phyloP scores from a whole-genome alignment of 2,329 filamentous ascomycete species.

The Mariannaea elegans region DNA sequence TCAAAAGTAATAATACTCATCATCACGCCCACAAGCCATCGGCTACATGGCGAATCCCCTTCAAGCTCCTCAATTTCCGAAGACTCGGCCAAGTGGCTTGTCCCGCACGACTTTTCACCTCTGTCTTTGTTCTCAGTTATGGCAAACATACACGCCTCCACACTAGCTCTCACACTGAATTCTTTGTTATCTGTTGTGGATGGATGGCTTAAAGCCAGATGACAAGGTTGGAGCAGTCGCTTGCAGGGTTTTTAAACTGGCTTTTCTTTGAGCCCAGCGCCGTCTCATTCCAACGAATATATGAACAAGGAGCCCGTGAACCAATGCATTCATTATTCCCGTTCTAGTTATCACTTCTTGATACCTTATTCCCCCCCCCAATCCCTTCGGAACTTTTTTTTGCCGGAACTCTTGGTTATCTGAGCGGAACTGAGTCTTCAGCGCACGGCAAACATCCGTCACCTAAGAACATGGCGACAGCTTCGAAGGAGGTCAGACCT shows the following conservation, averaged over 20 bases:
- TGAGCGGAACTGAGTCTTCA: neutral
- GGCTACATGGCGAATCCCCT: neutral
- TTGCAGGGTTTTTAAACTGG: slow-evolving; percentile 15
- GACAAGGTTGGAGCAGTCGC: slow-evolving; percentile 17
- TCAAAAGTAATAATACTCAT: neutral
- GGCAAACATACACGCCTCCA: slow-evolving; percentile 33
- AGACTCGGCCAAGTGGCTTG: slow-evolving; percentile 9
- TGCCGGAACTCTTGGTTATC: neutral
- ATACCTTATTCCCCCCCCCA: neutral
- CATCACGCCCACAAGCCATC: neutral
- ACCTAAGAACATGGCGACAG: slow-evolving; percentile 26
- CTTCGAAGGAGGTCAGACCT: slow-evolving; percentile 25
- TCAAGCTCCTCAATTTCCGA: neutral
- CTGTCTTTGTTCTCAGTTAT: slow-evolving; percentile 40
- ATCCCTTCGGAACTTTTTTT: neutral
- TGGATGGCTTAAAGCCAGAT: slow-evolving; percentile 23
- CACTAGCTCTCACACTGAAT: slow-evolving; percentile 21
- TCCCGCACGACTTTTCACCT: slow-evolving; percentile 26
- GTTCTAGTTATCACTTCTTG: neutral
- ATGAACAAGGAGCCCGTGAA: slow-evolving; percentile 8
- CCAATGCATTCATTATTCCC: neutral
- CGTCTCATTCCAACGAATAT: slow-evolving; percentile 35
- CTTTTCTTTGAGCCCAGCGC: slow-evolving; percentile 25
- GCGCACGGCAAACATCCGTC: neutral
- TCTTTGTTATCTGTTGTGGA: slow-evolving; percentile 24